Evolutionary conservation across 106 monocot species (phyloP).

Genomic region (Dioscorea zingiberensis): DNA sequence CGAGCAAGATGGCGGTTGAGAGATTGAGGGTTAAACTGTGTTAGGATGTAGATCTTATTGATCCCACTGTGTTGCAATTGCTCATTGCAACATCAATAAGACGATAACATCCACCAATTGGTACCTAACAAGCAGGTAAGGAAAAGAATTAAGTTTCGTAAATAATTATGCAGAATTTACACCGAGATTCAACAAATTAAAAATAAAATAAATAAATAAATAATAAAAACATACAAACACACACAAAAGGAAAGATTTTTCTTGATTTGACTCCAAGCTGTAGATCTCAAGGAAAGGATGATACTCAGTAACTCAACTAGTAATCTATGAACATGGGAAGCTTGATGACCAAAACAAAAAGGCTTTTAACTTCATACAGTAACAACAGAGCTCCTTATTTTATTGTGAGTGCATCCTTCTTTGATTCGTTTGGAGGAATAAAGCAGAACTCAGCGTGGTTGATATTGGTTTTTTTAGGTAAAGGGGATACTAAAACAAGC

Average conservation of each 20-base stretch:
- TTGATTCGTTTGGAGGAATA: not conserved
- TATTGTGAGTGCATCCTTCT: not conserved
- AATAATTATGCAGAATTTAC: too few species aligned
- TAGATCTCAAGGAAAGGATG: not conserved
- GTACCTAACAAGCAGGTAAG: slow-evolving; percentile 30
- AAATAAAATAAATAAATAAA: too few species aligned
- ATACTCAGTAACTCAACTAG: not conserved
- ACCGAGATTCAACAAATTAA: not conserved
- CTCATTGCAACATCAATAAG: slow-evolving; percentile 83
- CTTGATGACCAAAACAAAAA: too few species aligned
- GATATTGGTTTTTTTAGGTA: not conserved
- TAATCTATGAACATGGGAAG: not conserved
- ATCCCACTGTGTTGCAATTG: slow-evolving; percentile 75
- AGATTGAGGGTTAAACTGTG: slow-evolving; percentile 78
- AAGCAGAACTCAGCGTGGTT: not conserved
- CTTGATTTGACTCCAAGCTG: not conserved
- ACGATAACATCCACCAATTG: slow-evolving; percentile 71
- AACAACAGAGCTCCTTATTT: too few species aligned
- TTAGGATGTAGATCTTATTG: slow-evolving; percentile 67
- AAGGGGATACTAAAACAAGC: too few species aligned
- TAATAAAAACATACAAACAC: not conserved
- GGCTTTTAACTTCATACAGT: too few species aligned
- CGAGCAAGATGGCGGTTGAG: slow-evolving; percentile 70
- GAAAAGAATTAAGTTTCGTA: not conserved
- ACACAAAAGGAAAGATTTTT: not conserved